These are phyloP conservation scores for Microcyclosporella mali DNA, from an alignment of 2,329 filamentous ascomycete genomes.

Conservation along the genomic window DNA sequence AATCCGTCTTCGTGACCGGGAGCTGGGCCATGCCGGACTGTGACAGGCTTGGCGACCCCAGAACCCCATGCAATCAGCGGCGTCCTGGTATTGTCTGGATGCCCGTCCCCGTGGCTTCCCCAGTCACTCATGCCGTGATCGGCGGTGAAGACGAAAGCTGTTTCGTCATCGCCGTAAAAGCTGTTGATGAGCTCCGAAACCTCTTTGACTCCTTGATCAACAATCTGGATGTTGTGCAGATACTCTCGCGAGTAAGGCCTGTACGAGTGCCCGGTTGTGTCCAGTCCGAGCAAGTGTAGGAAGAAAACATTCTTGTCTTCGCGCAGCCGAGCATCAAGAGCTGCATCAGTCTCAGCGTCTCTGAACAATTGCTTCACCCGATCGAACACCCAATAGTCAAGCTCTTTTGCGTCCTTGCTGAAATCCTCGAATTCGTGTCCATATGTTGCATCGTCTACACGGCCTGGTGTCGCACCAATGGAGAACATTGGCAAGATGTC, in stretches of 20 bases:
- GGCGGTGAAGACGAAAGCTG: conserved; percentile 92
- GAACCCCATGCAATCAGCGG: conserved; percentile 91
- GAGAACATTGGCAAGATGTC: conserved; percentile 98
- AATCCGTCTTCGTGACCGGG: conserved; percentile 82
- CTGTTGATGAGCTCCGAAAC: conserved; percentile 73
- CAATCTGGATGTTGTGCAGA: conserved; percentile 85
- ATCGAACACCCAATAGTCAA: conserved; percentile 96
- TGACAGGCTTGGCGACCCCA: conserved; percentile 70
- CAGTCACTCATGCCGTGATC: conserved; percentile 99
- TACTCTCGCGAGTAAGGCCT: conserved; percentile 95
- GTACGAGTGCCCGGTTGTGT: conserved; percentile 80
- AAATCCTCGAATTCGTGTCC: conserved; percentile 83
- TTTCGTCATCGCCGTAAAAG: conserved; percentile 77
- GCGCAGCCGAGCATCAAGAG: conserved; percentile 63
- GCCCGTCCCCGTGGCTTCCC: conserved; percentile 97
- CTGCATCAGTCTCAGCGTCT: conserved; percentile 69
- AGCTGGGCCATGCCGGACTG: conserved; percentile 51
- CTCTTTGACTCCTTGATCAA: conserved; percentile 83
- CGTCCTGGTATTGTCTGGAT: conserved; percentile 93
- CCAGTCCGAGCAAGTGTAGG: conserved; percentile 82
- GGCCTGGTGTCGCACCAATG: conserved; percentile 78
- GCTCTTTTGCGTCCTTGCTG: conserved; percentile 67
- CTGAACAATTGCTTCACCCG: conserved; percentile 81
- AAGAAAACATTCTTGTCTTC: conserved; percentile 93
- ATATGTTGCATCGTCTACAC: conserved; percentile 83